Evolutionary conservation across 805 yeast genomes (phyloP), one percentile per base, ranked within the genome.

Genomic region (Wickerhamiella galacta): DNA sequence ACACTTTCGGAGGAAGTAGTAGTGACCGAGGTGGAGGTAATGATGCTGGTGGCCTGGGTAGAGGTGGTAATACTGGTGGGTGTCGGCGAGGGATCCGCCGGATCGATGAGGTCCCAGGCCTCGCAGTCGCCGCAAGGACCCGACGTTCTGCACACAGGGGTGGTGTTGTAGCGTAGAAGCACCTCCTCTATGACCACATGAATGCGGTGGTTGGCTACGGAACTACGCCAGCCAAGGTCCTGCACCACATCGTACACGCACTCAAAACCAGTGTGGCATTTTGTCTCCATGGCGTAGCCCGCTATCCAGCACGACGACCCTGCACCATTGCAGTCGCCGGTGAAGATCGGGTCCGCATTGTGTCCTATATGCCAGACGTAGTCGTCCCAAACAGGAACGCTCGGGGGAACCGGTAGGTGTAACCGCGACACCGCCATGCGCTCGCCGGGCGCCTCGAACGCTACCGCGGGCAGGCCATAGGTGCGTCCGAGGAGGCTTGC

Each of bases 311-410:
- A 90, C 2, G 85, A 56, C 0, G 92, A 75, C 3, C 87, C 72
- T 1, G 90, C 92, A 7, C 98, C 98, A 48, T 79, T 83, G 52
- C 98, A 90, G 6, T 82, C 85, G 0, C 98, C 98, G 87, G 85
- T 77, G 48, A 65, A 90, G 2, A 90, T 80, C 1, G 98, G 98
- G 52, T 90, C 98, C 0, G 95, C 96, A 2, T 90, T 90, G 52
- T 90, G 87, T 3, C 98, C 98, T 49, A 90, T 60, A 51, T 90
- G 95, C 92, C 93, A 90, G 7, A 90, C 68, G 41, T 80, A 75
- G 46, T 85, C 95, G 56, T 70, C 58, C 45, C 74, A 68, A 6
- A 60, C 56, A 0, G 94, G 85, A 10, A 80, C 51, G 1, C 94
- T 94, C 1, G 98, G 98, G 2, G 96, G 93, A 58, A 69, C 66